Base-by-base conservation (phyloP, 1,284 basidiomycete species). In the Boletellus sp. region DNA sequence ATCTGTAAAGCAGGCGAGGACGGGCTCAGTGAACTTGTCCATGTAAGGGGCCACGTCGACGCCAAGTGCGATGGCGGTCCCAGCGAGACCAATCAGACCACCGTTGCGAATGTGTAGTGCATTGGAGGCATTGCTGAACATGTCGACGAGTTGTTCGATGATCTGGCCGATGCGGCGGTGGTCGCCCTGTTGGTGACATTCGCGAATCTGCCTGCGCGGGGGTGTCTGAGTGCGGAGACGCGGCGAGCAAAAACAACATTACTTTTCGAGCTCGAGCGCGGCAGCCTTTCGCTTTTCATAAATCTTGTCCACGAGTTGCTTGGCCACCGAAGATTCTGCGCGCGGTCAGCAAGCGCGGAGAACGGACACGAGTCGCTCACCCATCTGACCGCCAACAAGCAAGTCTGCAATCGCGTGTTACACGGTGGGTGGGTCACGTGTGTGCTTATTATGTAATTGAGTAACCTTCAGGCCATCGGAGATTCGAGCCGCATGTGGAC, bases 211-310 rank as follows among this genome's bases (percentile, higher is more conserved):
- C 62, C 85, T 89, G 55, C 44, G 42, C 50, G 19, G 42, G 36
- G 39, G 44, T 43, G 52, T 54, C 53, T 60, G 59, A 57, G 56
- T 57, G 50, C 50, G 48, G 39, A 44, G 45, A 49, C 24, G 36
- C 3, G 44, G 26, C 41, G 40, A 18, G 58, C 36, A 58, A 50
- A 15, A 49, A 28, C 1, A 46, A 37, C 22, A 42, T 75, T 69
- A 94, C 90, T 94, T 96, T 76, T 98, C 95, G 47, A 98, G 82
- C 55, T 97, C 95, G 51, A 97, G 83, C 2, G 96, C 95, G 5
- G 95, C 93, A 10, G 91, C 86, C 74, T 98, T 98, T 56, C 97
- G 85, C 74, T 93, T 92, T 77, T 98, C 96, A 68, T 98, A 93
- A 70, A 91, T 85, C 76, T 91, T 89, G 80, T 91, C 89, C 49